Conservation (phyloP, 2,329 filamentous ascomycete species). For the Pseudocercospora macadamiae region DNA sequence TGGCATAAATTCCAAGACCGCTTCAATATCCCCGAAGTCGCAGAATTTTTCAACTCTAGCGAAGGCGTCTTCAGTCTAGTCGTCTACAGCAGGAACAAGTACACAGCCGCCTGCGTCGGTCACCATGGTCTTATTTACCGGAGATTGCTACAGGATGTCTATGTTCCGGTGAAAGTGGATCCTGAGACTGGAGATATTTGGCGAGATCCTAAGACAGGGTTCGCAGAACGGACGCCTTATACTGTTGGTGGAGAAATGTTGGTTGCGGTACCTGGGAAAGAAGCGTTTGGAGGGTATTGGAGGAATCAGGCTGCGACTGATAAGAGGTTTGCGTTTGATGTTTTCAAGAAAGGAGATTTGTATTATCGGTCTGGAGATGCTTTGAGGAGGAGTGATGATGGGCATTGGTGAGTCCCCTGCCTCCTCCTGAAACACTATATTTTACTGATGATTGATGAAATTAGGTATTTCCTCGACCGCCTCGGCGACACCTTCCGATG, state of each 20-base stretch:
- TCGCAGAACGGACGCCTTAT: slow-evolving; percentile 65
- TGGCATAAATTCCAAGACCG: slow-evolving; percentile 67
- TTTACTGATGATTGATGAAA: too few relatives aligned
- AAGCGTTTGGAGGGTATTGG: slow-evolving; percentile 70
- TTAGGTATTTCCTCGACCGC: slow-evolving; percentile 47
- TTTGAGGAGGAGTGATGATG: slow-evolving; percentile 44
- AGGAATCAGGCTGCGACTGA: slow-evolving; percentile 67
- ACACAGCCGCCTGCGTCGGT: slow-evolving; percentile 65
- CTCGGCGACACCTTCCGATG: slow-evolving; percentile 53
- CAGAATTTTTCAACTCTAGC: slow-evolving; percentile 77
- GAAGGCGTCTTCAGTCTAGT: slow-evolving; percentile 67
- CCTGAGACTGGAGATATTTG: slow-evolving; percentile 67
- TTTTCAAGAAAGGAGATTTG: slow-evolving; percentile 50
- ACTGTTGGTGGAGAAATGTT: slow-evolving; percentile 74
- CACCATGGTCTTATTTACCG: slow-evolving; percentile 69
- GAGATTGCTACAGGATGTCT: slow-evolving; percentile 55
- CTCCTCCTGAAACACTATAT: too few relatives aligned
- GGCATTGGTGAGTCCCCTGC: slow-evolving; percentile 43
- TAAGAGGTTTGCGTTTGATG: slow-evolving; percentile 54
- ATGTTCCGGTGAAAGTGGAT: slow-evolving; percentile 71
- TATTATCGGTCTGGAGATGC: slow-evolving; percentile 52
- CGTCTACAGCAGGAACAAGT: slow-evolving; percentile 59
- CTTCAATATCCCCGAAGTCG: slow-evolving; percentile 65
- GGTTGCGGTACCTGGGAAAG: slow-evolving; percentile 60
- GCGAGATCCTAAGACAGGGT: slow-evolving; percentile 68